These are phyloP conservation scores for Kodamaea fungicola DNA, from an alignment of 1,139 yeast species.

Conservation along the genomic window DNA sequence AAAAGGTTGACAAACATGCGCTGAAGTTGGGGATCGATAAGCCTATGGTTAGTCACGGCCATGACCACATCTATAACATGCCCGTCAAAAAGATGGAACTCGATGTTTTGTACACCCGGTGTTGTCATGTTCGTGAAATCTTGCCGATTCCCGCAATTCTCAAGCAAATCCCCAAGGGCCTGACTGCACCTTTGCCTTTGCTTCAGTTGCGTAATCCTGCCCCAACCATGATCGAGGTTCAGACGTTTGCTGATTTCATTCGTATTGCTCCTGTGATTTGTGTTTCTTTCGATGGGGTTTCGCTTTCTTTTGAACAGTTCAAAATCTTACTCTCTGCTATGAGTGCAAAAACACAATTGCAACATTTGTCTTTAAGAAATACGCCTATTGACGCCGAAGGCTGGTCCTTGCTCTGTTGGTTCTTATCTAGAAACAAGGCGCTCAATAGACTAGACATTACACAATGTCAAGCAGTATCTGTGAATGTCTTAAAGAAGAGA, in stretches of 20 bases:
- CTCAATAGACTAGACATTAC: constrained; percentile 61
- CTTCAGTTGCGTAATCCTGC: constrained; percentile 66
- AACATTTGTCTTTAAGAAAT: constrained; percentile 66
- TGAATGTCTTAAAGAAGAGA: constrained; percentile 50
- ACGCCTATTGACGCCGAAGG: constrained; percentile 67
- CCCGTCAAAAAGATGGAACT: constrained; percentile 49
- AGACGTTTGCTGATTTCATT: constrained; percentile 72
- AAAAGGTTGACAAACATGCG: constrained; percentile 41
- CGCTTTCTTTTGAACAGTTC: constrained; percentile 60
- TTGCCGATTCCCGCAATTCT: constrained; percentile 74
- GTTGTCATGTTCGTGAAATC: constrained; percentile 72
- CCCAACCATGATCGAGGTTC: constrained; percentile 71
- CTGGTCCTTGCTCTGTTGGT: constrained; percentile 71
- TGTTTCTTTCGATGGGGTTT: constrained; percentile 68
- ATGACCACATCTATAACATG: constrained; percentile 23
- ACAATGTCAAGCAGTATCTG: constrained; percentile 61
- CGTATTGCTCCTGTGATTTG: constrained; percentile 71
- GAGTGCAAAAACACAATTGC: constrained; percentile 57
- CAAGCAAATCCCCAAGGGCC: constrained; percentile 68
- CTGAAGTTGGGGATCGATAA: constrained; percentile 43
- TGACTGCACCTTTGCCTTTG: constrained; percentile 64
- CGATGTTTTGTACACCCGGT: constrained; percentile 68
- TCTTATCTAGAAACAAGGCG: constrained; percentile 57
- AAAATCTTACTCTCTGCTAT: constrained; percentile 59
- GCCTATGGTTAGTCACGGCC: constrained; percentile 37